Evolutionary conservation across 139 green algal genomes (phyloP).

Genomic region (Tetratostichococcus sp.): DNA sequence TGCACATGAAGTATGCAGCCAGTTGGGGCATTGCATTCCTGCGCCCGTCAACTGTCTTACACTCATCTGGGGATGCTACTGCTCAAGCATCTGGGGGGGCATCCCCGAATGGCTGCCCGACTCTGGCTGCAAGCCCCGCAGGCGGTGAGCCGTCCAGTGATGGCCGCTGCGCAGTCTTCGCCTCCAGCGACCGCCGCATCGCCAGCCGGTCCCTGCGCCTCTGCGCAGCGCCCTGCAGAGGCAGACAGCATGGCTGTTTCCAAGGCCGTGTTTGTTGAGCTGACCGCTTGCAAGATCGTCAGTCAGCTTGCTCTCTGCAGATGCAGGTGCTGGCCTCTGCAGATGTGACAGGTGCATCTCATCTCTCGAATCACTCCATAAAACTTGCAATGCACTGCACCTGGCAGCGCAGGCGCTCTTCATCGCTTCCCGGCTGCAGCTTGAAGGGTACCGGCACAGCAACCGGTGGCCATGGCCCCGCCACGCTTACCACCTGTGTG

Average conservation of each 20-base stretch:
- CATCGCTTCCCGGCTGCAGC: conserved; percentile 22
- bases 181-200: conserved; percentile 28
- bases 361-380: neutral
- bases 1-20: no score
- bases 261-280: neutral
- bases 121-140: neutral
- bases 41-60: no score
- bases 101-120: no score
- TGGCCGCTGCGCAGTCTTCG: conserved; percentile 12
- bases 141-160: conserved; percentile 20
- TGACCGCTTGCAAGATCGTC: neutral
- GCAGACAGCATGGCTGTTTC: neutral
- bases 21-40: no score
- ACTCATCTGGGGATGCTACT: no score
- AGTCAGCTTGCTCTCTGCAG: neutral
- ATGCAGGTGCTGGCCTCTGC: no score
- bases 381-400: conserved; percentile 6
- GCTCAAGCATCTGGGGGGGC: no score
- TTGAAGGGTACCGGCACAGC: conserved; percentile 37
- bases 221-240: conserved; percentile 18
- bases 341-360: neutral
- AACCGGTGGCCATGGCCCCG: conserved; percentile 11
- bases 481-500: conserved; percentile 47
- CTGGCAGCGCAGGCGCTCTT: conserved; percentile 23
- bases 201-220: conserved; percentile 37